Percentiles rank a stretch among this genome's conserved stretches.
These are phyloP conservation scores for Amphicarpaea edgeworthii DNA, from an alignment of 306 rosid species.

Conservation along the genomic window DNA sequence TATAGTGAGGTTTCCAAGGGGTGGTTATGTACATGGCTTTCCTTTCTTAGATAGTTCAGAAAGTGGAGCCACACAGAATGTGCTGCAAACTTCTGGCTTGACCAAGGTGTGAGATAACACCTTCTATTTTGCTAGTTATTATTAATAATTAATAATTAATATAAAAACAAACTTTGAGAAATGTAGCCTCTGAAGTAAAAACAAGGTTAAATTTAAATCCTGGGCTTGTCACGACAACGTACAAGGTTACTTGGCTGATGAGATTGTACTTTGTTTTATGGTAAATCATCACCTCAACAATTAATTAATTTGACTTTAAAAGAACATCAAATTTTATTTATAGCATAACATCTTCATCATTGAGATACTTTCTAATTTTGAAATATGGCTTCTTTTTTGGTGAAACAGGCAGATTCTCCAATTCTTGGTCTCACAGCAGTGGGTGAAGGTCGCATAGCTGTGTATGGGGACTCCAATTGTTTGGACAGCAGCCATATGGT, in stretches of 20 bases:
- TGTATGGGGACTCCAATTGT: slow-evolving; percentile 97
- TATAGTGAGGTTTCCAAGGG: slow-evolving; percentile 88
- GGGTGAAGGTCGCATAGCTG: slow-evolving; percentile 81
- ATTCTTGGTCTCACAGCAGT: slow-evolving; percentile 78
- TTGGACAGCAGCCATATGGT: slow-evolving; percentile 98
- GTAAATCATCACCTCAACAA: not conserved
- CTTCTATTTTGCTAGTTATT: slow-evolving; percentile 14
- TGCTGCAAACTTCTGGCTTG: slow-evolving; percentile 72
- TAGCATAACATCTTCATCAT: not conserved
- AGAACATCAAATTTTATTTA: not conserved
- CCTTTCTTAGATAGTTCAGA: slow-evolving; percentile 95
- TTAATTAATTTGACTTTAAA: not conserved
- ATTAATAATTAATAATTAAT: not conserved
- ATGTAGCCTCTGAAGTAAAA: slow-evolving; percentile 3
- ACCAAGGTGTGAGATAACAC: slow-evolving; percentile 55
- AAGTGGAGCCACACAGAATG: slow-evolving; percentile 95
- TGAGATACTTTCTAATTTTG: not conserved
- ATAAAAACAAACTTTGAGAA: slow-evolving; percentile 3
- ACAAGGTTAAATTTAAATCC: not conserved
- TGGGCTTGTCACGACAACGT: not conserved
- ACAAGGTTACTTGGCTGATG: slow-evolving; percentile 34
- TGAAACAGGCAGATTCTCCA: slow-evolving; percentile 92
- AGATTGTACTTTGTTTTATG: slow-evolving; percentile 21
- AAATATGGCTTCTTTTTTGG: slow-evolving; percentile 37
- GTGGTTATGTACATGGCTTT: slow-evolving; percentile 87